Evolutionary conservation across 768 basidiomycete species (phyloP).

Genomic region (Auricularia auricula-judae): DNA sequence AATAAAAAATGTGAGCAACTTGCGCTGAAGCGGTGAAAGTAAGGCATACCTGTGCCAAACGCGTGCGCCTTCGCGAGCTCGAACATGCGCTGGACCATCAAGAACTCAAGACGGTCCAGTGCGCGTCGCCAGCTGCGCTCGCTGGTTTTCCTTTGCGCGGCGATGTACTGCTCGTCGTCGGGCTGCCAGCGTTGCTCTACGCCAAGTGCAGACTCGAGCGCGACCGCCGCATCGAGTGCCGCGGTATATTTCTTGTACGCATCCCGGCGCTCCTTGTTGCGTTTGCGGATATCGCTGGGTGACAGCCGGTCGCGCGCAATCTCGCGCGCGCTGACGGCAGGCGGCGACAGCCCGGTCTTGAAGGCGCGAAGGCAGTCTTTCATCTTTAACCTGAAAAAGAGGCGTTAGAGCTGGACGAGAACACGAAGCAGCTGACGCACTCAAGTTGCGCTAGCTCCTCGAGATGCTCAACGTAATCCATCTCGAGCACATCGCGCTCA

Average conservation of each 20-base stretch:
- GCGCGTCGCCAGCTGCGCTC: not conserved
- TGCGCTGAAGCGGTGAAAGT: not conserved
- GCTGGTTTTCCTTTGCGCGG: not conserved
- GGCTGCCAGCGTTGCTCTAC: not conserved
- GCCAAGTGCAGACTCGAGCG: not conserved
- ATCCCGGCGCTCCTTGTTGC: not conserved
- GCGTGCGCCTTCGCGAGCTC: not conserved
- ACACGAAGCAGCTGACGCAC: not conserved
- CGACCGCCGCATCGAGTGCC: not conserved
- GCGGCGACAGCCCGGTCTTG: not conserved
- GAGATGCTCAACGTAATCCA: not conserved
- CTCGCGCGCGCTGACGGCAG: not conserved
- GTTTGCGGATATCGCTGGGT: not conserved
- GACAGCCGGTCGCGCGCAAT: not conserved
- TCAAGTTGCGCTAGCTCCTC: not conserved
- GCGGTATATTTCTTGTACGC: not conserved
- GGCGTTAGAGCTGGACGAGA: not conserved
- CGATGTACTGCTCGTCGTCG: not conserved
- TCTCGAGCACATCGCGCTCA: not conserved
- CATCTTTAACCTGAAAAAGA: not conserved
- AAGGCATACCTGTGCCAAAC: not conserved
- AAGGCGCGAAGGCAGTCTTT: not conserved
- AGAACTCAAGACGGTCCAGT: not conserved
- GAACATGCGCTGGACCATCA: conserved; percentile 1
- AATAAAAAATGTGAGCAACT: not conserved